Evolutionary conservation across 2,329 filamentous ascomycete species (phyloP).

Genomic region (Cercospora sesami): DNA sequence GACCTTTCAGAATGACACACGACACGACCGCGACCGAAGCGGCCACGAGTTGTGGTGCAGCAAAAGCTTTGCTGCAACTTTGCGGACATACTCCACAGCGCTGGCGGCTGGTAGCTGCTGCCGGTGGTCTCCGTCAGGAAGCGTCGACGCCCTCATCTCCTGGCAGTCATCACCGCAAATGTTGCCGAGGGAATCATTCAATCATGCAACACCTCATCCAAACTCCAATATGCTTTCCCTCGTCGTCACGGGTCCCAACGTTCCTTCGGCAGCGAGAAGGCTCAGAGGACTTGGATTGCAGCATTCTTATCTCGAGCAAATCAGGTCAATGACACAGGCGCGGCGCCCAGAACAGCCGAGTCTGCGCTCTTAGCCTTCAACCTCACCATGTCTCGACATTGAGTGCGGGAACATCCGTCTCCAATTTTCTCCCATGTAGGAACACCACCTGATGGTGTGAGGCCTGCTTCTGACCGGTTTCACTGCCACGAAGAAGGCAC

Average conservation of each 20-base stretch:
- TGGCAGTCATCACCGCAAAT: background rate
- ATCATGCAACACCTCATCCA: background rate
- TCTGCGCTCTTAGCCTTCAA: background rate
- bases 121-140: background rate
- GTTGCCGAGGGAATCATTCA: background rate
- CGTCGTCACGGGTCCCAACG: background rate
- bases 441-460: background rate
- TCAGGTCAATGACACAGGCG: background rate
- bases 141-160: background rate
- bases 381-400: background rate
- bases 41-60: background rate
- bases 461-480: background rate
- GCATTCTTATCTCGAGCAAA: conserved; percentile 12
- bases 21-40: background rate
- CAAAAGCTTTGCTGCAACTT: background rate
- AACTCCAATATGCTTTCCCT: background rate
- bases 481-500: background rate
- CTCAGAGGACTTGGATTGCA: background rate
- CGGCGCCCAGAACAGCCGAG: conserved; percentile 8
- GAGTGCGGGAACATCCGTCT: background rate
- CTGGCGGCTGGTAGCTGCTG: background rate
- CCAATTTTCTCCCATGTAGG: background rate
- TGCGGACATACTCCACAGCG: background rate
- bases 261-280: background rate
- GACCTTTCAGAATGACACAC: background rate